Evolutionary conservation across 495 filamentous ascomycete genomes (phyloP), one percentile per base, ranked within the genome.

Genomic region (Hypoxylon lienhwacheense): DNA sequence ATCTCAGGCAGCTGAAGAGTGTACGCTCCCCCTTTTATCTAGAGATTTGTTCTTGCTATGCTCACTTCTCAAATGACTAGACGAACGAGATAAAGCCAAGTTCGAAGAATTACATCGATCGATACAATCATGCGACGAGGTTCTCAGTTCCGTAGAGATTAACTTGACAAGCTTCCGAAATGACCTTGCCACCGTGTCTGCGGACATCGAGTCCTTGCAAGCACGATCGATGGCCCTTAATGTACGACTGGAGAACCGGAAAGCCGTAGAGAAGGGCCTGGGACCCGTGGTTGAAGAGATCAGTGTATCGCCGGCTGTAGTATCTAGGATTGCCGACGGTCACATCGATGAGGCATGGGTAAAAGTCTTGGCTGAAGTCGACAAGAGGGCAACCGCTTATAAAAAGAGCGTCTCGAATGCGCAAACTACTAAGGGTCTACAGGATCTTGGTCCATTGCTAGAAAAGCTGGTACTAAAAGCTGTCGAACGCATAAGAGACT

Each of bases 151-250:
- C 1, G 91, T 98, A 36, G 92, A 98, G 70, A 80, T 81, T 12
- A 97, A 96, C 65, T 72, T 98, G 40, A 88, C 88, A 33, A 90
- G 86, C 65, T 98, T 98, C 63, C 90, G 91, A 70, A 87, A 86
- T 40, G 93, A 98, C 67, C 78, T 98, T 10, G 91, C 90, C 2
- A 81, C 82, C 1, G 95, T 98, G 4, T 96, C 93, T 6, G 84
- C 89, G 2, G 93, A 98, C 64, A 98, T 98, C 20, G 95, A 98
- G 71, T 89, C 82, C 10, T 74, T 98, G 12, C 93, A 98, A 68
- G 82, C 85, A 24, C 84, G 91, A 12, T 97, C 93, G 1, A 82
- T 84, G 4, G 81, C 86, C 24, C 69, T 98, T 53, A 97, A 91
- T 58, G 81, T 85, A n/a, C 84, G 90, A 68, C 72, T 97, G 24